phyloP scores from a whole-genome alignment of 192 early-diverging fungal genomes.

The Entomortierella beljakovae region DNA sequence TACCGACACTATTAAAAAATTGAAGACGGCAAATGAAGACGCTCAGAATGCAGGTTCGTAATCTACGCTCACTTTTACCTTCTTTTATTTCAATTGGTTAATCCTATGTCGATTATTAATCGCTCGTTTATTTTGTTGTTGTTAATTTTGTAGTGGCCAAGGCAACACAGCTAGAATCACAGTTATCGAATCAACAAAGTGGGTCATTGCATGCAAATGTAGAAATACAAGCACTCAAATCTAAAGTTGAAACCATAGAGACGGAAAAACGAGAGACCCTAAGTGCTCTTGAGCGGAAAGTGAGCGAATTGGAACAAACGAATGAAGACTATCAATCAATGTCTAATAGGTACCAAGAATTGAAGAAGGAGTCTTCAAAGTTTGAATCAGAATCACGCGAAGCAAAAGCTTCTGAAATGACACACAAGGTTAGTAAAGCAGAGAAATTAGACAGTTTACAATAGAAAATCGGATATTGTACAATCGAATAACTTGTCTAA shows the following conservation, averaged over 20 bases:
- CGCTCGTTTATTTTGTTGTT: background rate
- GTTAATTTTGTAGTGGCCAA: conserved; percentile 11
- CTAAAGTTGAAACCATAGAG: conserved; percentile 32
- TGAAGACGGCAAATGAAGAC: conserved; percentile 13
- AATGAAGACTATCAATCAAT: conserved; percentile 43
- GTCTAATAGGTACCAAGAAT: conserved; percentile 27
- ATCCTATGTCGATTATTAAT: background rate
- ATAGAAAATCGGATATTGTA: background rate
- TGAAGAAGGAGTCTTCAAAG: conserved; percentile 37
- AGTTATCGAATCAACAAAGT: conserved; percentile 30
- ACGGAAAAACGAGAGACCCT: conserved; percentile 37
- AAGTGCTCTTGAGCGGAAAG: conserved; percentile 36
- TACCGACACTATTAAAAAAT: conserved; percentile 19
- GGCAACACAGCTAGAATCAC: conserved; percentile 17
- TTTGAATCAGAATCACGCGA: conserved; percentile 44
- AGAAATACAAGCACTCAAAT: conserved; percentile 21
- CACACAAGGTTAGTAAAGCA: conserved; percentile 23
- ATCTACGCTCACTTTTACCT: background rate
- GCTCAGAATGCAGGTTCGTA: conserved; percentile 30
- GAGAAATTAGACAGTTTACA: background rate
- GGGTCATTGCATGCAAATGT: conserved; percentile 34
- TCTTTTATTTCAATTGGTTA: background rate
- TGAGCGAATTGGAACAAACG: conserved; percentile 32
- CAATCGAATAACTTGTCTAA: background rate
- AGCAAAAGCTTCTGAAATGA: conserved; percentile 43